Percentiles rank a stretch among this genome's conserved stretches.
Conservation (phyloP, 176 grass and related monocot species). For the Oryza longistaminata region DNA sequence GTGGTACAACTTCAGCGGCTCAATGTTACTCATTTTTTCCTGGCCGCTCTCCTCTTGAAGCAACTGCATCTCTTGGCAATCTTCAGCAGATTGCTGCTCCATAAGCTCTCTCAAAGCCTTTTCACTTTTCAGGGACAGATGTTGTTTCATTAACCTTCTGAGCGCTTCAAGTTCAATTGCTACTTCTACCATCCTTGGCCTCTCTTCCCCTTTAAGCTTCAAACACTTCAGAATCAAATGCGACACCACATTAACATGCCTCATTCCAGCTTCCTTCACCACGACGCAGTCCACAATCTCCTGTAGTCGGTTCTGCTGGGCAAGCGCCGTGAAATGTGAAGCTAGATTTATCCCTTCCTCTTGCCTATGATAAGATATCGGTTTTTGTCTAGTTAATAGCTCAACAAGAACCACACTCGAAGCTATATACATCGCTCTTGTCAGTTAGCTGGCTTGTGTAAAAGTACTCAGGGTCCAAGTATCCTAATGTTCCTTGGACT, state of each 20-base stretch:
- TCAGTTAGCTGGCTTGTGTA: constrained; percentile 19
- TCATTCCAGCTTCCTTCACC: neutral
- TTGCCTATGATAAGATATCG: neutral
- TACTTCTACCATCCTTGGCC: constrained; percentile 34
- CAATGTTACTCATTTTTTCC: too few species aligned
- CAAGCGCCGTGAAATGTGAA: neutral
- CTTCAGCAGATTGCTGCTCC: neutral
- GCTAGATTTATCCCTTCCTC: neutral
- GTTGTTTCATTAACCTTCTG: constrained; percentile 3
- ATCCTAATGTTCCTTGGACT: constrained; percentile 43
- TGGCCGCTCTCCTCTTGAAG: neutral
- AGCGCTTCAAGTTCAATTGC: constrained; percentile 5
- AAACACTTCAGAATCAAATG: constrained; percentile 19
- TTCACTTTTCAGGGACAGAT: neutral
- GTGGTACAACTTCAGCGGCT: too few species aligned
- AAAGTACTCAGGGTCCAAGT: constrained; percentile 47
- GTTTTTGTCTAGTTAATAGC: neutral
- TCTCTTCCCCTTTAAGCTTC: neutral
- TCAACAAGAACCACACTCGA: neutral
- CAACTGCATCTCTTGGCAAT: neutral
- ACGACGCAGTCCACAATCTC: constrained; percentile 2
- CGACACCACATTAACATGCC: constrained; percentile 13
- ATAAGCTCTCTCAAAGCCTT: neutral
- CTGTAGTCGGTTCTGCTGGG: constrained; percentile 7
- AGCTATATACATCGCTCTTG: neutral